These are phyloP conservation scores for Ustilago cynodontis DNA, from an alignment of 1,284 basidiomycete species.

Conservation along the genomic window DNA sequence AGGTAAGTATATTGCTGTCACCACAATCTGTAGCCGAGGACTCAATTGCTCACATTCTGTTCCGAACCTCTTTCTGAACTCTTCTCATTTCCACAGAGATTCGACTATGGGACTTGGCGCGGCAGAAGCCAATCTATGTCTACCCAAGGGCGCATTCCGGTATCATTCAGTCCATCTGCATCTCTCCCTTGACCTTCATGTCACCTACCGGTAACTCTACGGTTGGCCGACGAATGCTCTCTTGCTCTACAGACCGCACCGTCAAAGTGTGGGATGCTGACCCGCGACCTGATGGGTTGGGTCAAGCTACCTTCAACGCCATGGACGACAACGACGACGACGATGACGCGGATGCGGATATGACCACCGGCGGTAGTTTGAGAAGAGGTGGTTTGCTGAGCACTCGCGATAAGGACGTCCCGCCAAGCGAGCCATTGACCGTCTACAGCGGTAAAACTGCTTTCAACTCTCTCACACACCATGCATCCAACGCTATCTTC, in stretches of 20 bases:
- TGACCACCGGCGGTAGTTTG: constrained; percentile 57
- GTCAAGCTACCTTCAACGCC: constrained; percentile 63
- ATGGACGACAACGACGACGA: constrained; percentile 66
- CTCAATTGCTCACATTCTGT: not conserved
- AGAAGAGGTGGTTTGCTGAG: constrained; percentile 58
- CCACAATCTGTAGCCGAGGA: too few species aligned
- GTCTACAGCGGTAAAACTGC: constrained; percentile 65
- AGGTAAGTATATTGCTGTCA: constrained; percentile 73
- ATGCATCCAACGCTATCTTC: constrained; percentile 85
- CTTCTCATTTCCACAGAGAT: constrained; percentile 75
- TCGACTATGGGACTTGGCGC: constrained; percentile 86
- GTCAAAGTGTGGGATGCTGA: constrained; percentile 87
- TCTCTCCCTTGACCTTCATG: constrained; percentile 76
- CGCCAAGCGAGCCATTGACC: constrained; percentile 61
- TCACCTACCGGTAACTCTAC: constrained; percentile 58
- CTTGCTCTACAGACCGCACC: constrained; percentile 89
- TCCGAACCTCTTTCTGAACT: not conserved
- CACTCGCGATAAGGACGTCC: constrained; percentile 49
- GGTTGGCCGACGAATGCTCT: constrained; percentile 77
- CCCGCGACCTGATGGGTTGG: constrained; percentile 65
- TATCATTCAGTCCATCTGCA: constrained; percentile 81
- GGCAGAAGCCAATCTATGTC: constrained; percentile 77
- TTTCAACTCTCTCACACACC: constrained; percentile 89
- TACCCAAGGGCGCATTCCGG: constrained; percentile 88
- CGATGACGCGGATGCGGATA: constrained; percentile 53